phyloP scores from a whole-genome alignment of 306 rosid species.

The Dryas octopetala region DNA sequence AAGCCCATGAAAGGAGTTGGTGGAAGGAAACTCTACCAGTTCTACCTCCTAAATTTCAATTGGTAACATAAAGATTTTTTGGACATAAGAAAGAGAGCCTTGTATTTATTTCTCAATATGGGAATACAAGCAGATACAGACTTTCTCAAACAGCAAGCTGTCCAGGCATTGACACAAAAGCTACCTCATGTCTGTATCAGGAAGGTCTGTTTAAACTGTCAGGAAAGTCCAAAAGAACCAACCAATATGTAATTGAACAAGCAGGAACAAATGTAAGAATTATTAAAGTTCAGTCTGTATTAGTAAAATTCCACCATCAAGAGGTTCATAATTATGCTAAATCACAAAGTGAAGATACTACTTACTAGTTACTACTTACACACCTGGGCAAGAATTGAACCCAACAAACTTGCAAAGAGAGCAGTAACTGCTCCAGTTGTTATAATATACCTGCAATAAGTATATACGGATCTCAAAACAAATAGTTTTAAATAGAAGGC shows the following conservation, averaged over 20 bases:
- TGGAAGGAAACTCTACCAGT: too few species aligned
- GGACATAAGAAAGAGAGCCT: neutral
- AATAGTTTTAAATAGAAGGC: neutral
- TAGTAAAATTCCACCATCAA: slow-evolving; percentile 1
- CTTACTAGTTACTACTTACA: slow-evolving; percentile 9
- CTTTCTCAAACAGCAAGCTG: neutral
- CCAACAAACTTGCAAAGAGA: slow-evolving; percentile 73
- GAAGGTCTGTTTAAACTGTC: neutral
- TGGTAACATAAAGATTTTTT: neutral
- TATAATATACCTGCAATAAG: slow-evolving; percentile 58
- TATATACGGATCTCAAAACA: slow-evolving; percentile 20
- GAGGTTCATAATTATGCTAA: slow-evolving; percentile 15
- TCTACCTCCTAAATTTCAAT: neutral
- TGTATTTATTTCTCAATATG: neutral
- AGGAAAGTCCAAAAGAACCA: neutral
- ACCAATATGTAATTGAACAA: neutral
- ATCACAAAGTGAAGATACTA: slow-evolving; percentile 13
- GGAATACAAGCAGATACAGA: slow-evolving; percentile 2
- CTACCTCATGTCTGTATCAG: too few species aligned
- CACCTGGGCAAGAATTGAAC: slow-evolving; percentile 90
- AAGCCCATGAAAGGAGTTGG: too few species aligned
- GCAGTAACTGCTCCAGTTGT: slow-evolving; percentile 82
- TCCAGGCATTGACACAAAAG: neutral
- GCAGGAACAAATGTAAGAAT: neutral
- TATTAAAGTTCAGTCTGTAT: neutral